Evolutionary conservation across 202 grass and related monocot species (phyloP), one percentile per base, ranked within the genome.

Genomic region (Saccharum hybrid): DNA sequence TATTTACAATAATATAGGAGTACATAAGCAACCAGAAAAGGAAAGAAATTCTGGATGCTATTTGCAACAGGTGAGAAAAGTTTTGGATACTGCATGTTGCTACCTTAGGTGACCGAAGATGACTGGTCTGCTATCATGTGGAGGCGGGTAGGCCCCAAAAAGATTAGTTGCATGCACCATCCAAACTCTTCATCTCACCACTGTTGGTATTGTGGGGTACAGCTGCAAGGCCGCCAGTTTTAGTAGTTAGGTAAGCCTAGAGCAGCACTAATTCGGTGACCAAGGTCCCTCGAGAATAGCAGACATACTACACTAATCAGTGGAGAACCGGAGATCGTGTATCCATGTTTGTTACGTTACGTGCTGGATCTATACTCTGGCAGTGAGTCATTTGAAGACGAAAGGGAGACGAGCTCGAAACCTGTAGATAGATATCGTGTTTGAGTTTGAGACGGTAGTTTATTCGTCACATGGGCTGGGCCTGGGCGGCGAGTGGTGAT

Each of bases 121-220:
- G 12, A 46, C 3, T 66, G 31, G 33, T 65, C 13, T 65, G 12
- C 13, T 65, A 2, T 28, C 26, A 4, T 65, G 12, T 31, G 14
- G 21, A 1, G 5, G n/a, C 8, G 8, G 9, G 7, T 12, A 19
- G 66, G 66, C 36, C 67, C 9, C n/a, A 1, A 2, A 3, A 10
- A 28, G 68, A 71, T 71, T 10, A 71, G 68, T 71, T 71, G 12
- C 40, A 46, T 26, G 68, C 68, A 71, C 10, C 40, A 71, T 7
- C 68, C 11, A 15, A 71, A 12, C 68, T 71, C 40, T 71, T 23
- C 6, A 69, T 69, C 19, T 22, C 10, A 43, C 3, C 10, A 43
- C 39, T 33, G 30, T 14, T 65, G 1, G 23, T 49, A 72, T 21
- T 75, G 72, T 52, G 71, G 48, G 21, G 48, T 74, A 74, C 71